Evolutionary conservation across 2,329 filamentous ascomycete genomes (phyloP), one percentile per base, ranked within the genome.

Genomic region (Ophiosphaerella herpotricha): DNA sequence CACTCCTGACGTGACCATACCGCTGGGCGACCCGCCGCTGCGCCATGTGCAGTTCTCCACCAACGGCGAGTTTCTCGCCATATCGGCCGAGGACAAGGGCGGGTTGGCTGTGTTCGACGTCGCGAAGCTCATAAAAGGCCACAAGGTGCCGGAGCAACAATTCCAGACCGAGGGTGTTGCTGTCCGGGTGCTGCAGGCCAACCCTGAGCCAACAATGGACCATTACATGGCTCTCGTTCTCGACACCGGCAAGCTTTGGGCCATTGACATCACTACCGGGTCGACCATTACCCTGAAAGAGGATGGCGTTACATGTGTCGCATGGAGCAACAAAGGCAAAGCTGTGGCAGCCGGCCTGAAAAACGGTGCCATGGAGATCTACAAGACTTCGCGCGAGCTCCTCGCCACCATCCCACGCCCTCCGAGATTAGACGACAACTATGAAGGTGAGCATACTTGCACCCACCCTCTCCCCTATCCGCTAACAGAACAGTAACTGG

Each of bases 291-390:
- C 78, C 64, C 77, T 86, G 1, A 78, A 96, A 56, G 90, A 87
- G 64, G 79, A 82, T 24, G 86, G 88, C 40, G 92, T 96, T 24
- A 91, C 87, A 68, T 94, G 89, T 64, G 82, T 90, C 5, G 87
- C 89, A 48, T 99, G 95, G 94, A 99, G 94, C 72, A 88, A 85
- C 53, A 90, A 87, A 69, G 94, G 94, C 39, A 99, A 96, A 71
- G 93, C 97, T 70, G 79, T 99, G 37, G 87, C 96, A 38, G 92
- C 90, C 59, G 94, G 95, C 13, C 79, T 94, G 61, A 85, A 81
- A 6, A 85, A 97, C 73, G 94, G 94, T 50, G 86, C 85, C 11
- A 86, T 88, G 44, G 82, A 83, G 48, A 92, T 97, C 71, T 87
- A 97, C 83, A 91, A 89, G 7, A 90, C 89, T 0, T 84, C 90